phyloP scores from a whole-genome alignment of 352 stramenopile species.

The Thalassiosira mediterranea region DNA sequence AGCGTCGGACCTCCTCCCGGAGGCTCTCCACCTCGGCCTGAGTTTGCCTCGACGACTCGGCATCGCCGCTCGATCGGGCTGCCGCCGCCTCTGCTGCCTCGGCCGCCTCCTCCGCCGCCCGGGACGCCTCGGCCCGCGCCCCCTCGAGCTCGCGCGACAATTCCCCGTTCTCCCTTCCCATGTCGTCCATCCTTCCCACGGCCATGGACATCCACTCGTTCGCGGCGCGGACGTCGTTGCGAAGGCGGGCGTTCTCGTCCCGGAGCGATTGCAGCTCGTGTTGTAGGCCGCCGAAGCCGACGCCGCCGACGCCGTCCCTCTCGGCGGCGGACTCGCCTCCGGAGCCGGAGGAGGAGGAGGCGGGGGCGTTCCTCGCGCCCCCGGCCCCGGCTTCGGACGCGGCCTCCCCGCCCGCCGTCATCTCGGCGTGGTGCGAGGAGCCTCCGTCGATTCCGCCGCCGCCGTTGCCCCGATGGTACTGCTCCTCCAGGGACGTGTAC shows the following conservation, averaged over 20 bases:
- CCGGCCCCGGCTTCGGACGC: constrained; percentile 45
- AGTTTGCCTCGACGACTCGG: constrained; percentile 17
- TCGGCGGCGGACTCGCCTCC: too few relatives aligned
- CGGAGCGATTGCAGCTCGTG: constrained; percentile 42
- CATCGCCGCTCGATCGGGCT: not conserved
- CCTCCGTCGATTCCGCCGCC: not conserved
- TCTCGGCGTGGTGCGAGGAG: constrained; percentile 14
- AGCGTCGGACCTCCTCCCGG: constrained; percentile 23
- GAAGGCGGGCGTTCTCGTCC: constrained; percentile 70
- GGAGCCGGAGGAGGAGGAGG: too few relatives aligned
- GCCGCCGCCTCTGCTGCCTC: not conserved
- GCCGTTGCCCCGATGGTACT: constrained; percentile 52
- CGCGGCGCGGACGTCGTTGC: constrained; percentile 64
- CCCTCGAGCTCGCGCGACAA: constrained; percentile 37
- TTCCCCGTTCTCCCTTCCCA: constrained; percentile 54
- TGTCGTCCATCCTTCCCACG: constrained; percentile 75
- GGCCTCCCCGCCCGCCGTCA: constrained; percentile 36
- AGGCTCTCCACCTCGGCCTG: constrained; percentile 27
- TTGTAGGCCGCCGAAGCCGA: too few relatives aligned
- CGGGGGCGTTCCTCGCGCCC: not conserved
- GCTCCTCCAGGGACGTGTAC: constrained; percentile 73
- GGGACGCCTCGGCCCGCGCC: constrained; percentile 3
- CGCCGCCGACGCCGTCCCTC: constrained; percentile 4
- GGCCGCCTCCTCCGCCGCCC: not conserved
- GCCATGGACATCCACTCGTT: constrained; percentile 84